Base-by-base conservation (phyloP, 2,329 filamentous ascomycete genomes). In the Aspergillus flavus region DNA sequence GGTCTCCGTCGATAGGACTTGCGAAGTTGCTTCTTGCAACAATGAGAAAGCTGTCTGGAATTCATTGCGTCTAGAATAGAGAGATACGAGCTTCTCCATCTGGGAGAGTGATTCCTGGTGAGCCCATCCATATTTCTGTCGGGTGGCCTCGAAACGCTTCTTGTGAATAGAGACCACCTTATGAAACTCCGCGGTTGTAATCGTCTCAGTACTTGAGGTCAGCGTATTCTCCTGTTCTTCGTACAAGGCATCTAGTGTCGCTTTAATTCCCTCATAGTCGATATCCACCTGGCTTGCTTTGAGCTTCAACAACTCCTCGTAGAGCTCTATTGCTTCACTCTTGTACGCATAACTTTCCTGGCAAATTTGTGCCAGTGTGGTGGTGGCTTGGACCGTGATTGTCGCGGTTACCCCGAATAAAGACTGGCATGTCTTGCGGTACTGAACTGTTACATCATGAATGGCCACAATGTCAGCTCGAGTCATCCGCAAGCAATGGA, bases 41-140 rank as follows among this genome's bases (percentile, higher is more conserved):
- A 79, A 72, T 12, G 68, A 64, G 19, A 73, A 58, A 1, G 77
- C 72, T 3, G 66, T 61, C 32, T 78, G 71, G 1, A 62, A 70
- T 61, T 79, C 72, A 16, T 71, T 70, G 59, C 75, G 75, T 63
- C 76, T 74, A 58, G 66, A 69, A 59, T 79, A 71, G 52, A 81
- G 73, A 9, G 62, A 67, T 6, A 78, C 71, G 6, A 81, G 68
- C 64, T 80, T 74, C 39, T 74, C 71, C 66, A 80, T 68, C 61
- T 77, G 71, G 5, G 71, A 69, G 6, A 81, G 69, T 4, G 76
- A 75, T 64, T 77, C 75, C 63, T 79, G 75, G 41, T 80, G 77
- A 6, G 76, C 76, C 74, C 77, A 81, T 7, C 76, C 76, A 41
- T 79, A 70, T 10, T 65, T 72, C 57, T 75, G 65, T 10, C 75